A percentile compares a stretch with the other conserved stretches of the same genome.
Conservation (phyloP, 2,329 filamentous ascomycete genomes). For the Diaporthe sp. region DNA sequence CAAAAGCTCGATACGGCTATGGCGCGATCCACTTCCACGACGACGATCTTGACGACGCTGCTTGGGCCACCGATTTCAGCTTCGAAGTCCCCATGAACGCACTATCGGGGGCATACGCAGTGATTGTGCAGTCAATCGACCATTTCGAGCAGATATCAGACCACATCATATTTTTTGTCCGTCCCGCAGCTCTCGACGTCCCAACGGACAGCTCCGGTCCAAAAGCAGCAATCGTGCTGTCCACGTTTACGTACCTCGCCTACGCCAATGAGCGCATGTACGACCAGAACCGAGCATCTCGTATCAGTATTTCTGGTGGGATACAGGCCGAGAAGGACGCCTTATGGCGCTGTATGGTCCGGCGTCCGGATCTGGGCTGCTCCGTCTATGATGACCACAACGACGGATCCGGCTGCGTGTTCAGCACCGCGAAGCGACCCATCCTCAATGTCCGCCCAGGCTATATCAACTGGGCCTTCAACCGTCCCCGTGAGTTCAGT, state of each 20-base stretch:
- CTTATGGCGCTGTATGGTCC: neutral
- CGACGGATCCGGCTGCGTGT: neutral
- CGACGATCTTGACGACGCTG: neutral
- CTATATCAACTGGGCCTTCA: neutral
- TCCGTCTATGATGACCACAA: neutral
- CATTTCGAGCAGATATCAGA: neutral
- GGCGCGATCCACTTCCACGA: neutral
- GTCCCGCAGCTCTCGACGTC: neutral
- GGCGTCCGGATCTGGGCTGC: neutral
- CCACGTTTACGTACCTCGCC: neutral
- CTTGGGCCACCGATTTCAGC: neutral
- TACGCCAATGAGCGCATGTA: neutral
- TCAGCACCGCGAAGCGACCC: neutral
- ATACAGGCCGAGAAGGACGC: neutral
- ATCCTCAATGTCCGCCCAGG: neutral
- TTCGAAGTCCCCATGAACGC: neutral
- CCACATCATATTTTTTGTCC: neutral
- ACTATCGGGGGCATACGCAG: neutral
- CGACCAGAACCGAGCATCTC: neutral
- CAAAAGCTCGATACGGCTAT: neutral
- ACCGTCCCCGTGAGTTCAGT: neutral
- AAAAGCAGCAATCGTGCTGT: neutral
- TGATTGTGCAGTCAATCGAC: neutral
- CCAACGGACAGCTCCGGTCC: neutral
- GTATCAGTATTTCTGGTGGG: neutral